These are phyloP conservation scores for Athelia sp. DNA, from an alignment of 1,284 basidiomycete genomes.

Conservation along the genomic window DNA sequence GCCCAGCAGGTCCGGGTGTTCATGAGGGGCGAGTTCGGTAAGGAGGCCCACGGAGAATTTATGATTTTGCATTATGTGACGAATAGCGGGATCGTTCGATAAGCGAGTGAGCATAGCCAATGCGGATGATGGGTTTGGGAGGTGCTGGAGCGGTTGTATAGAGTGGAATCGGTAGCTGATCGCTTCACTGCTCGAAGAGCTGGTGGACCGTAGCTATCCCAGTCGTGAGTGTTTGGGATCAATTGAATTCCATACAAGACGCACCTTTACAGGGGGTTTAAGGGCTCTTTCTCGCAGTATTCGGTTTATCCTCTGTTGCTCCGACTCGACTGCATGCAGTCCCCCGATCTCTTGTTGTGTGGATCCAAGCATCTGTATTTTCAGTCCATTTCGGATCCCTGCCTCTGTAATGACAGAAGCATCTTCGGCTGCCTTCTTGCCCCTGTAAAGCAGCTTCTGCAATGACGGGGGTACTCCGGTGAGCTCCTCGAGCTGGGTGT, in stretches of 20 bases:
- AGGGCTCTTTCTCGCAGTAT: slow-evolving; percentile 55
- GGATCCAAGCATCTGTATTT: slow-evolving; percentile 64
- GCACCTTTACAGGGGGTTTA: slow-evolving; percentile 55
- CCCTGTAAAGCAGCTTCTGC: slow-evolving; percentile 71
- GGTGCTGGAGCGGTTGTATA: slow-evolving; percentile 54
- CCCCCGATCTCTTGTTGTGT: slow-evolving; percentile 51
- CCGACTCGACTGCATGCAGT: slow-evolving; percentile 50
- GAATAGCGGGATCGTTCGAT: slow-evolving; percentile 64
- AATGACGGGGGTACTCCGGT: slow-evolving; percentile 56
- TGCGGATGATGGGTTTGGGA: slow-evolving; percentile 58
- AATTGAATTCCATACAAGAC: slow-evolving; percentile 8
- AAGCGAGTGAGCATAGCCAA: slow-evolving; percentile 47
- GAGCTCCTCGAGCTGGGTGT: slow-evolving; percentile 49
- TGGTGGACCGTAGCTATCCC: slow-evolving; percentile 51
- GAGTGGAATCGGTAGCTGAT: slow-evolving; percentile 57
- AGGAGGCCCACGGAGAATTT: slow-evolving; percentile 59
- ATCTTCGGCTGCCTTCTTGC: slow-evolving; percentile 41
- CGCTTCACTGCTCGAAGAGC: slow-evolving; percentile 29
- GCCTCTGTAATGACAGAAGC: slow-evolving; percentile 33
- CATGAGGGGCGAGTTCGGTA: slow-evolving; percentile 73
- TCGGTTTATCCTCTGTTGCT: slow-evolving; percentile 47
- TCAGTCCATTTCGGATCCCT: slow-evolving; percentile 57
- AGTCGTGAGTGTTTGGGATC: background rate
- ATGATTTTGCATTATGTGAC: slow-evolving; percentile 64
- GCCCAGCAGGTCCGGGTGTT: slow-evolving; percentile 66